Conservation (phyloP, 768 basidiomycete species). For the Jaapia argillacea region DNA sequence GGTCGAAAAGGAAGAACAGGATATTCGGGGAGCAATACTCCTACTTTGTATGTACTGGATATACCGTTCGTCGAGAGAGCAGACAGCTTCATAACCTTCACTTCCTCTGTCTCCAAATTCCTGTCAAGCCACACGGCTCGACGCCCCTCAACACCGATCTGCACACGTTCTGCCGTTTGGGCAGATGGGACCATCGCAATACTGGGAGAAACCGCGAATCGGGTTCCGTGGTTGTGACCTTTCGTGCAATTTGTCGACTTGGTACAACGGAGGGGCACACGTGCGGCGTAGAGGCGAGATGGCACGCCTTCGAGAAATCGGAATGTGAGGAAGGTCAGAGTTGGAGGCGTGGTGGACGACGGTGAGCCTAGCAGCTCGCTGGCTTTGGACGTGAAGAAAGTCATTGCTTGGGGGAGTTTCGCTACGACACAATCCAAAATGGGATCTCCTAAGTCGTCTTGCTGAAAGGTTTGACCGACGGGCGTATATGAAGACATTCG, state of each 20-base stretch:
- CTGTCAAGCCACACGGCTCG: conserved; percentile 46
- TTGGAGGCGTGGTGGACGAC: background rate
- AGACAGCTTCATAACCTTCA: conserved; percentile 32
- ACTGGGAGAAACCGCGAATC: background rate
- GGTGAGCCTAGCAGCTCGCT: background rate
- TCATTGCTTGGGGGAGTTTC: background rate
- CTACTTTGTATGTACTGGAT: conserved; percentile 28
- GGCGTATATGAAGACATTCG: no score
- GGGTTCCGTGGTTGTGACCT: background rate
- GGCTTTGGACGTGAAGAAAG: background rate
- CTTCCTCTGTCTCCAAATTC: conserved; percentile 37
- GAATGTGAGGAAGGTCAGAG: background rate
- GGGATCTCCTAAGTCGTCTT: background rate
- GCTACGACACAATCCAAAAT: background rate
- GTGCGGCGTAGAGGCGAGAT: background rate
- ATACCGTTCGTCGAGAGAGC: conserved; percentile 6
- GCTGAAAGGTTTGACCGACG: no score
- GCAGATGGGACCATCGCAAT: conserved; percentile 8
- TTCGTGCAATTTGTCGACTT: no score
- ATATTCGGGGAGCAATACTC: conserved; percentile 33
- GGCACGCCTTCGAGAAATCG: background rate
- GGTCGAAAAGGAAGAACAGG: conserved; percentile 43
- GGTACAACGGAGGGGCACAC: background rate
- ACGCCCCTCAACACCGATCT: conserved; percentile 27
- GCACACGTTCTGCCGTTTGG: conserved; percentile 15